Conservation (phyloP, 2,329 filamentous ascomycete species). For the Tolypocladium pustulatum region DNA sequence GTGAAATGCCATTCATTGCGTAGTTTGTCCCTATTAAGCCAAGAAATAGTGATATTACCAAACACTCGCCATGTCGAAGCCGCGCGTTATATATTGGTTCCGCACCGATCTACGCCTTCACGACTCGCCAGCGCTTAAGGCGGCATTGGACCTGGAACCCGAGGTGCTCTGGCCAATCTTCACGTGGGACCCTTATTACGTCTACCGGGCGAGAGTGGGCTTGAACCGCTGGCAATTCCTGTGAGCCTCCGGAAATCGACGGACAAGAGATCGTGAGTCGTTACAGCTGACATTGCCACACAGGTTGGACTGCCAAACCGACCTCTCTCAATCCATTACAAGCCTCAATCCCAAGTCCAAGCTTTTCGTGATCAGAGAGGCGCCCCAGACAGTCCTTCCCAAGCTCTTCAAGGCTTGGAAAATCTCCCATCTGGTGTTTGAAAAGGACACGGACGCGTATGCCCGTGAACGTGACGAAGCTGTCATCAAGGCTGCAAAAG, state of each 20-base stretch:
- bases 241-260: constrained; percentile 21
- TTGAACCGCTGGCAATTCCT: constrained; percentile 68
- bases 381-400: constrained; percentile 58
- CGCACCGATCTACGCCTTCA: constrained; percentile 68
- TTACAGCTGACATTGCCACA: background rate
- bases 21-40: background rate
- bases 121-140: constrained; percentile 63
- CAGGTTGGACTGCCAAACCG: constrained; percentile 62
- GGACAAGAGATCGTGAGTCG: background rate
- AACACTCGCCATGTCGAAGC: constrained; percentile 16
- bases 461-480: constrained; percentile 51
- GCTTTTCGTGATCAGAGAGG: constrained; percentile 62
- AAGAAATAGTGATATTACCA: background rate
- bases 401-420: constrained; percentile 66
- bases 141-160: constrained; percentile 60
- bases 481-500: constrained; percentile 47
- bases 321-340: constrained; percentile 56
- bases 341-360: constrained; percentile 61
- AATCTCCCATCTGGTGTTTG: constrained; percentile 67
- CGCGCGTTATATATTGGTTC: constrained; percentile 63
- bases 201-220: constrained; percentile 60
- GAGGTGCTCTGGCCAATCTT: constrained; percentile 64
- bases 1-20: background rate
- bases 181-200: constrained; percentile 75
- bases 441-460: constrained; percentile 70